phyloP scores from a whole-genome alignment of 345 rosid species.

The Streptanthus diversifolius region DNA sequence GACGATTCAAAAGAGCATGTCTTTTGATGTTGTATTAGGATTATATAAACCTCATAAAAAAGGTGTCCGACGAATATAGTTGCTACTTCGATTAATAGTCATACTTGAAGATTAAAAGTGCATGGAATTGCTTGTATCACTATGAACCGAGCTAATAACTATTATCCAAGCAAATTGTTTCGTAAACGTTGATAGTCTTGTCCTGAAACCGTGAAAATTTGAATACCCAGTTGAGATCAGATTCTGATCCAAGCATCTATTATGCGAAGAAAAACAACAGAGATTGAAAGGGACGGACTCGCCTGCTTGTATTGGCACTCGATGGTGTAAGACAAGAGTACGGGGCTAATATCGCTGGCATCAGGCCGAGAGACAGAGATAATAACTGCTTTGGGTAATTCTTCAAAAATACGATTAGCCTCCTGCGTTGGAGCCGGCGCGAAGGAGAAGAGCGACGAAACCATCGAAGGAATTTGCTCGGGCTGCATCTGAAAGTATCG shows the following conservation, averaged over 20 bases:
- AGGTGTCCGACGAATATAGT: neutral
- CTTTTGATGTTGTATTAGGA: neutral
- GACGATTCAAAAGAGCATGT: neutral
- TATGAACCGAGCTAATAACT: neutral
- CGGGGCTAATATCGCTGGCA: conserved; percentile 83
- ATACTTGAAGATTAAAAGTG: neutral
- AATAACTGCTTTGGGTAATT: conserved; percentile 72
- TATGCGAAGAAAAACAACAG: neutral
- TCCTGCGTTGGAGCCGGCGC: conserved; percentile 50
- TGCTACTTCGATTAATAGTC: conserved; percentile 7
- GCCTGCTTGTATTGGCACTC: conserved; percentile 91
- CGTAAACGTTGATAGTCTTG: neutral
- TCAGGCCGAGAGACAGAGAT: conserved; percentile 86
- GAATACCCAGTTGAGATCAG: neutral
- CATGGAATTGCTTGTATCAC: neutral
- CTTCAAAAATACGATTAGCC: conserved; percentile 69
- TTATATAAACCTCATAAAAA: neutral
- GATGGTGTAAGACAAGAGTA: conserved; percentile 74
- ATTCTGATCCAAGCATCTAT: neutral
- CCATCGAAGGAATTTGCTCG: conserved; percentile 50
- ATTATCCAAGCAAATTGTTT: neutral
- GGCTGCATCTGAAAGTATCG: conserved; percentile 74
- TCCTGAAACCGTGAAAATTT: neutral
- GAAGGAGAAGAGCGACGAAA: conserved; percentile 56
- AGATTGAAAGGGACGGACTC: neutral